phyloP scores from a whole-genome alignment of 2,329 filamentous ascomycete species.

The Monilinia polystroma region DNA sequence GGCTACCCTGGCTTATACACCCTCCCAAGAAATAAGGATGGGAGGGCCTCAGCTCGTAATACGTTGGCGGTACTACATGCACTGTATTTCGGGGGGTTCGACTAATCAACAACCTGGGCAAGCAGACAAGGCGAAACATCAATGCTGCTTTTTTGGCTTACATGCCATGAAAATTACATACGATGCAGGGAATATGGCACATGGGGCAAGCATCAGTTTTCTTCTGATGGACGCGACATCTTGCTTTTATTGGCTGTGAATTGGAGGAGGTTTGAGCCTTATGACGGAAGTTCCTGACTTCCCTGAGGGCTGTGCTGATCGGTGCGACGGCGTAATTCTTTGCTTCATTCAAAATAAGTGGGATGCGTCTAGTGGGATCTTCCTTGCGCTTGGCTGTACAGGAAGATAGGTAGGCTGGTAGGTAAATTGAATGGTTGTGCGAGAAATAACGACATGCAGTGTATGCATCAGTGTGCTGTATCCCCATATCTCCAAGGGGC shows the following conservation, averaged over 20 bases:
- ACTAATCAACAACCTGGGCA: conserved; percentile 9
- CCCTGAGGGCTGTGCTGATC: conserved; percentile 21
- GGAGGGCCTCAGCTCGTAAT: conserved; percentile 15
- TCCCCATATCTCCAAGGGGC: neutral
- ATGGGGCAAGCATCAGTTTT: conserved; percentile 23
- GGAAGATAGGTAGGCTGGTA: neutral
- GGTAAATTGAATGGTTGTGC: neutral
- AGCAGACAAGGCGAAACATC: conserved; percentile 15
- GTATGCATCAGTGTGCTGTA: neutral
- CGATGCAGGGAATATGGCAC: conserved; percentile 7
- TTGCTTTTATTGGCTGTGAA: neutral
- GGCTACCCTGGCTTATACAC: neutral
- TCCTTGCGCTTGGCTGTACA: neutral
- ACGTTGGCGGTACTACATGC: neutral
- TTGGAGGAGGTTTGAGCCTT: conserved; percentile 15
- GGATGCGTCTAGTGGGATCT: neutral
- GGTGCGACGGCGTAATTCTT: neutral
- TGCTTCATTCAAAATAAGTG: neutral
- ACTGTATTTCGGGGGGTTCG: neutral
- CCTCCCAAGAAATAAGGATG: neutral
- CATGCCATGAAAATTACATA: conserved; percentile 5
- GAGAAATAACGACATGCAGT: conserved; percentile 2
- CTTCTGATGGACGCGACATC: conserved; percentile 4
- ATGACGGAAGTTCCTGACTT: conserved; percentile 22
- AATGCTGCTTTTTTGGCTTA: conserved; percentile 16